Evolutionary conservation across 352 stramenopile species (phyloP), one percentile per base, ranked within the genome.

Genomic region (Phytophthora tentaculata): DNA sequence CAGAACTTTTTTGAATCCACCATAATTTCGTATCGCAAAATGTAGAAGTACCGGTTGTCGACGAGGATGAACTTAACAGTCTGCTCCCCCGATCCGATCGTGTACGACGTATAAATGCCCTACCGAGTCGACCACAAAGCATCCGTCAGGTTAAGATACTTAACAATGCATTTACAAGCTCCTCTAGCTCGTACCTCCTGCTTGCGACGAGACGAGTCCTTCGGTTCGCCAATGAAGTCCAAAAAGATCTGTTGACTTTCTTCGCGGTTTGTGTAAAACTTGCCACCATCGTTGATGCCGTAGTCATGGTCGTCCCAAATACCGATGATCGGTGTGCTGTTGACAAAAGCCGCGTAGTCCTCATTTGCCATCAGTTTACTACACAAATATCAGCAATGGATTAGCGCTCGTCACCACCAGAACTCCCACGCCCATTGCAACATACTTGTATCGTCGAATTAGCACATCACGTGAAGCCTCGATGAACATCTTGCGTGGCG

Each of bases 261-360:
- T 22, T 87, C 74, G 7, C 87, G 86, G 62, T 94, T 79, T 43
- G 71, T 70, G 64, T 86, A 97, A 5, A 76, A 64, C 41, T 92
- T 96, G 69, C 88, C 75, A 10, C 82, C 88, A 55, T 97, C 89
- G 64, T 97, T 97, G 51, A 94, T 92, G n/a, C 91, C 91, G 57
- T 94, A 97, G 68, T 97, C 91, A 62, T 97, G 90, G 72, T 97
- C 91, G 66, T 97, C 86, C 88, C 88, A 96, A 59, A 93, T 92
- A n/a, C 83, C 88, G 44, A 96, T 92, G 44, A 94, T 80, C 6
- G 88, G 88, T 55, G 83, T 92, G 48, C 47, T 76, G 37, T 77
- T 77, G 16, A 80, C 76, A 32, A 96, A 90, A 52, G 71, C 54
- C 13, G 60, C 70, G 71, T 95, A 95, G 56, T 92, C 83, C 3